Conservation (phyloP, 768 basidiomycete species). For the Leccinellum albellum region DNA sequence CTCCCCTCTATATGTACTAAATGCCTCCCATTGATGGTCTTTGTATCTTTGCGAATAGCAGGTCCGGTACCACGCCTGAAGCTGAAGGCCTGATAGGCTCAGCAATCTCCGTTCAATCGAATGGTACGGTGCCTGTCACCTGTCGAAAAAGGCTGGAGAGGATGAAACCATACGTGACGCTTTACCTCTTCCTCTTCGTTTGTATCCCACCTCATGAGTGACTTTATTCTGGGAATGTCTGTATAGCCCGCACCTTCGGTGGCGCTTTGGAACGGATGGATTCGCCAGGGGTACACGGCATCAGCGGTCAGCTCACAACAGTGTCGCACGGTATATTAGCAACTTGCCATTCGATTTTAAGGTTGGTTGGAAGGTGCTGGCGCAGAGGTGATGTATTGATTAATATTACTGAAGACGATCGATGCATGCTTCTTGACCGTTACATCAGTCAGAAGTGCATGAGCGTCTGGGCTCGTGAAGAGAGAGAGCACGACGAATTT, state of each 20-base stretch:
- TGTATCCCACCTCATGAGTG: constrained; percentile 18
- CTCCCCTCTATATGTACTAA: constrained; percentile 21
- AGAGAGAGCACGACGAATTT: background rate
- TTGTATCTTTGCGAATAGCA: constrained; percentile 26
- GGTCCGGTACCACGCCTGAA: constrained; percentile 13
- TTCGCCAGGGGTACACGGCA: constrained; percentile 14
- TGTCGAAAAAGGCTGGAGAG: constrained; percentile 12
- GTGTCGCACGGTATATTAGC: background rate
- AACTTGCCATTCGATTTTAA: constrained; percentile 18
- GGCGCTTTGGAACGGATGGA: constrained; percentile 11
- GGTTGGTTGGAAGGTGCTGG: constrained; percentile 10
- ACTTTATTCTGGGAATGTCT: constrained; percentile 16
- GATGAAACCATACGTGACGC: constrained; percentile 23
- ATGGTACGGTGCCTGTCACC: constrained; percentile 10
- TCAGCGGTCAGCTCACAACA: constrained; percentile 8
- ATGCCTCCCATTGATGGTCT: constrained; percentile 20
- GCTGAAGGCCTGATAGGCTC: constrained; percentile 10
- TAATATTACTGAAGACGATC: constrained; percentile 14
- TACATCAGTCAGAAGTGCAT: constrained; percentile 3
- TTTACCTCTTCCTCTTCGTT: constrained; percentile 16
- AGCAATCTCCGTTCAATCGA: constrained; percentile 6
- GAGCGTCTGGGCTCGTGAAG: constrained; percentile 1
- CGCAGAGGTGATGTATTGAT: constrained; percentile 18
- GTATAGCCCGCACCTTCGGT: constrained; percentile 17
- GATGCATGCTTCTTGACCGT: constrained; percentile 4